A percentile compares a stretch with the other conserved stretches of the same genome.
Conservation (phyloP, 75 land plant genomes). For the Chamaecyparis obtusa region DNA sequence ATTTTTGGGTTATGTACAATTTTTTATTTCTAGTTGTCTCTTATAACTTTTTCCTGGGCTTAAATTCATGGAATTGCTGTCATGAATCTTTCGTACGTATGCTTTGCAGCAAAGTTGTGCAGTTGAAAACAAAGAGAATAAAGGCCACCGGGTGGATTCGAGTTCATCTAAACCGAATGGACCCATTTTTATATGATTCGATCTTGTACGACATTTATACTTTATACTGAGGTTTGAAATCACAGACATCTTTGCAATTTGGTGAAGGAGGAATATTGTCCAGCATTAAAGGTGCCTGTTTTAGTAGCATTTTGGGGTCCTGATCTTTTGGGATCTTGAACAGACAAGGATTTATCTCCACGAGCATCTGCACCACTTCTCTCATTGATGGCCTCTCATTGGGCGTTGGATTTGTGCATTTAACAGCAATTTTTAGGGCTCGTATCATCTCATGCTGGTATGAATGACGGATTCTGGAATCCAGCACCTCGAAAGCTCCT, state of each 20-base stretch:
- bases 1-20: background rate
- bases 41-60: background rate
- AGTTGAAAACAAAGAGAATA: background rate
- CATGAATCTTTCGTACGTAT: background rate
- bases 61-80: background rate
- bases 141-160: background rate
- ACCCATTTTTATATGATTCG: background rate
- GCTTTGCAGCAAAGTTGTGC: background rate
- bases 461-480: constrained; percentile 10
- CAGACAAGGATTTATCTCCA: constrained; percentile 10
- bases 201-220: background rate
- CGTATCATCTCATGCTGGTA: constrained; percentile 20
- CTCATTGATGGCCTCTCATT: constrained; percentile 24
- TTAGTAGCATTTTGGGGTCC: background rate
- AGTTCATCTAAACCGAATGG: background rate
- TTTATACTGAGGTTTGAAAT: constrained; percentile 3
- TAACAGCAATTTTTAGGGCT: constrained; percentile 20
- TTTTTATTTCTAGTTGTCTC: background rate
- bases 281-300: background rate
- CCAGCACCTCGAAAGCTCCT: constrained; percentile 23
- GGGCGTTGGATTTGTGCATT: constrained; percentile 12
- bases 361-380: constrained; percentile 28
- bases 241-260: background rate
- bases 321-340: background rate
- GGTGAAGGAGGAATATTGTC: background rate